A percentile compares a stretch with the other conserved stretches of the same genome.
These are phyloP conservation scores for Achaetomiella virescens DNA, from an alignment of 495 filamentous ascomycete genomes.

Conservation along the genomic window DNA sequence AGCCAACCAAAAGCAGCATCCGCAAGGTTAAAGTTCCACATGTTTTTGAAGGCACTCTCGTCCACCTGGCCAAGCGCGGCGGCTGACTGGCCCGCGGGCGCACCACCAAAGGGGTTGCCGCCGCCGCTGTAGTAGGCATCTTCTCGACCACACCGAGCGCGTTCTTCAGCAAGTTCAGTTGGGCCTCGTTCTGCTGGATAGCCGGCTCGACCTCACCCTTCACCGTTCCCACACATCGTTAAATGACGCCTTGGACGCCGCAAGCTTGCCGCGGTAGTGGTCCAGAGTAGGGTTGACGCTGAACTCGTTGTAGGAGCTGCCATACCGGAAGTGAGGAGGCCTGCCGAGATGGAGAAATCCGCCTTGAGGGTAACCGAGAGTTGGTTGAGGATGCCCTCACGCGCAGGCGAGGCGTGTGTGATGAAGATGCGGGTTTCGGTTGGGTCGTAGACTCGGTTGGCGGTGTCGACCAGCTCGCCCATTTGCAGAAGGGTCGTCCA, in stretches of 20 bases:
- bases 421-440: conserved; percentile 97
- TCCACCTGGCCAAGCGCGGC: conserved; percentile 81
- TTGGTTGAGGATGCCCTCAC: conserved; percentile 96
- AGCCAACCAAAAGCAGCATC: conserved; percentile 97
- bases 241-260: conserved; percentile 98
- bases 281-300: conserved; percentile 97
- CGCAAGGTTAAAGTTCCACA: conserved; percentile 99
- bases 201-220: conserved; percentile 90
- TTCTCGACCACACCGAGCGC: conserved; percentile 86
- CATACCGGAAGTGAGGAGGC: conserved; percentile 97
- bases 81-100: conserved; percentile 54
- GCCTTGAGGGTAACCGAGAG: conserved; percentile 96
- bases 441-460: conserved; percentile 95
- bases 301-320: conserved; percentile 99
- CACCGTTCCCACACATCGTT: conserved; percentile 99
- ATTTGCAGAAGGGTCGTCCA: conserved; percentile 98
- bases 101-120: conserved; percentile 92
- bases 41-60: conserved; percentile 99
- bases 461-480: conserved; percentile 96
- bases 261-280: conserved; percentile 97
- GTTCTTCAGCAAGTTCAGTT: conserved; percentile 83
- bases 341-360: conserved; percentile 96
- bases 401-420: conserved; percentile 93
- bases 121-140: conserved; percentile 95
- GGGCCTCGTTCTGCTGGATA: conserved; percentile 84